A percentile compares a stretch with the other conserved stretches of the same genome.
phyloP scores from a whole-genome alignment of 805 yeast genomes.

The Candida nonsorbophila region DNA sequence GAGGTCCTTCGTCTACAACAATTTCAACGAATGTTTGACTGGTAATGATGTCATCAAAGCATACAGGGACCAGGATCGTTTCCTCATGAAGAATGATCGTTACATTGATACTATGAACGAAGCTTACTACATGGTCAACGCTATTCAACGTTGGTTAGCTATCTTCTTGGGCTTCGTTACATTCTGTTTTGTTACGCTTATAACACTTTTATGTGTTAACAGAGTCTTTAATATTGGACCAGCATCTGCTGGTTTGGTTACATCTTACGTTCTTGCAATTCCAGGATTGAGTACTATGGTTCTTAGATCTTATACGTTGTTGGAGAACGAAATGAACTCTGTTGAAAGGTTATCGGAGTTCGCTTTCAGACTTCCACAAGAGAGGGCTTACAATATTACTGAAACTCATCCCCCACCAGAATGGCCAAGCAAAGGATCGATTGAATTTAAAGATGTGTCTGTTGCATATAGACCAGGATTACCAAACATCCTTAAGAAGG shows the following conservation, averaged over 20 bases:
- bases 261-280: slow-evolving; percentile 28
- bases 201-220: slow-evolving; percentile 28
- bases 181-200: slow-evolving; percentile 19
- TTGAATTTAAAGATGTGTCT: slow-evolving; percentile 44
- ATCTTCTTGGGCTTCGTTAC: slow-evolving; percentile 28
- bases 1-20: slow-evolving; percentile 33
- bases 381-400: slow-evolving; percentile 50
- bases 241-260: slow-evolving; percentile 31
- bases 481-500: slow-evolving; percentile 49
- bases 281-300: slow-evolving; percentile 31
- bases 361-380: slow-evolving; percentile 62
- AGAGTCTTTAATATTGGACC: slow-evolving; percentile 28
- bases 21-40: slow-evolving; percentile 30
- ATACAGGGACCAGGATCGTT: slow-evolving; percentile 17
- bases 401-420: slow-evolving; percentile 34
- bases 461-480: slow-evolving; percentile 55
- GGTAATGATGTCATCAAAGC: slow-evolving; percentile 35
- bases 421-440: slow-evolving; percentile 49
- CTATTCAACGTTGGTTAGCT: slow-evolving; percentile 34
- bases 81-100: slow-evolving; percentile 18
- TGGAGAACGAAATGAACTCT: slow-evolving; percentile 37
- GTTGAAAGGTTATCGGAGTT: slow-evolving; percentile 32
- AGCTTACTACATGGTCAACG: slow-evolving; percentile 29
- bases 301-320: slow-evolving; percentile 28
- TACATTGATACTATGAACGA: slow-evolving; percentile 29